phyloP scores from a whole-genome alignment of 2,329 filamentous ascomycete genomes.

The Fusarium newnesense region DNA sequence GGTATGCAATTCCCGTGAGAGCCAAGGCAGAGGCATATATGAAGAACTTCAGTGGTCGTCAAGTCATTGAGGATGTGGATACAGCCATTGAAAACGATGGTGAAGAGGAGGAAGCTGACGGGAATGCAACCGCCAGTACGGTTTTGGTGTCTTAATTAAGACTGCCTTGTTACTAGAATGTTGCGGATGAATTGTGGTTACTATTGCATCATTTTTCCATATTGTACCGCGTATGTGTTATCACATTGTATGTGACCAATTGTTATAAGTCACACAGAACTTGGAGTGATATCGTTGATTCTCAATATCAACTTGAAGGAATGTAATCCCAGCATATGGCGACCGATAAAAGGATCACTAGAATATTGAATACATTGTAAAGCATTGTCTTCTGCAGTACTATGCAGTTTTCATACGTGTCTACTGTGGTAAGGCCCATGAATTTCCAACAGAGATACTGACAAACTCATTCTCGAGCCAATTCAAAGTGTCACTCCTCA shows the following conservation, averaged over 20 bases:
- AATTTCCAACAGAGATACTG: slow-evolving; percentile 6
- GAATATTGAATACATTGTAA: neutral
- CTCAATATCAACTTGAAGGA: neutral
- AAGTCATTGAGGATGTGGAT: slow-evolving; percentile 59
- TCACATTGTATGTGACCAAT: neutral
- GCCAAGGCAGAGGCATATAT: slow-evolving; percentile 55
- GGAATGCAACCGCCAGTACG: slow-evolving; percentile 48
- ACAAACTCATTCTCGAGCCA: neutral
- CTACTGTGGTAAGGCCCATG: neutral
- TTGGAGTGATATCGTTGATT: slow-evolving; percentile 3
- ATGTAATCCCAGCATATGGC: neutral
- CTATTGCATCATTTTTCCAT: neutral
- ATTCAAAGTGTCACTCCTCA: neutral
- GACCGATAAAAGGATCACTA: neutral
- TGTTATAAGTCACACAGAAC: neutral
- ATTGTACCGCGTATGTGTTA: neutral
- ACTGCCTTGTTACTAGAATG: neutral
- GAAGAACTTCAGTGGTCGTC: slow-evolving; percentile 56
- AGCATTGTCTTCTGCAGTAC: neutral
- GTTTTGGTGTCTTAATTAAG: slow-evolving; percentile 50
- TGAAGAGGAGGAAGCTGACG: slow-evolving; percentile 27
- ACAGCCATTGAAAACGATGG: slow-evolving; percentile 48
- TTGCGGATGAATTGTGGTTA: neutral
- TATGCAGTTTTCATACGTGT: slow-evolving; percentile 11
- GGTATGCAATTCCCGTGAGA: slow-evolving; percentile 67